Conservation (phyloP, 257 asterid species). For the Fraxinus americana region DNA sequence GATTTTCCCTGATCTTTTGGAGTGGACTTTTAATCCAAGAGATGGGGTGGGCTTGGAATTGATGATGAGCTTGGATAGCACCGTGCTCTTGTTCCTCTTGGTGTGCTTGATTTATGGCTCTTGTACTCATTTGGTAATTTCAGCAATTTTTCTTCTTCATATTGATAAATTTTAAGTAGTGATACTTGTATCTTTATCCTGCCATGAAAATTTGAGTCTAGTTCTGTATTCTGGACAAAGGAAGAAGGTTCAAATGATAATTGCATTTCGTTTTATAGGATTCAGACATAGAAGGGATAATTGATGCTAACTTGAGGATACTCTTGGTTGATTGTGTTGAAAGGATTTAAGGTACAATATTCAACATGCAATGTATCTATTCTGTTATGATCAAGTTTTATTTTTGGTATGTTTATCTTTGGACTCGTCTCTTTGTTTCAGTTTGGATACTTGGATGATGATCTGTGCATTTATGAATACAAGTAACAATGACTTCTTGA, state of each 20-base stretch:
- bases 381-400: too few species aligned
- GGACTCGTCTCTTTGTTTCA: too few species aligned
- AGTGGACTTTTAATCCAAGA: slow-evolving; percentile 72
- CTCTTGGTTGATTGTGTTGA: not conserved
- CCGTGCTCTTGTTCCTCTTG: slow-evolving; percentile 83
- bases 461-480: too few species aligned
- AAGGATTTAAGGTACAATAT: too few species aligned
- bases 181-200: not conserved
- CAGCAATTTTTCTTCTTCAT: too few species aligned
- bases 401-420: too few species aligned
- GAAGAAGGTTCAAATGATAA: not conserved
- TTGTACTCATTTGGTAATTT: not conserved
- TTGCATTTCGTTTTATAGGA: too few species aligned
- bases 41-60: slow-evolving; percentile 90
- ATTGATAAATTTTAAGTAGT: too few species aligned
- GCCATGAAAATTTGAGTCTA: not conserved
- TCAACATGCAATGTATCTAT: too few species aligned
- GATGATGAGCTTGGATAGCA: slow-evolving; percentile 92
- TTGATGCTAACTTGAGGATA: not conserved
- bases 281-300: not conserved
- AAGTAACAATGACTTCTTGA: too few species aligned
- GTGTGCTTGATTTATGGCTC: slow-evolving; percentile 75
- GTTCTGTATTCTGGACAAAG: not conserved
- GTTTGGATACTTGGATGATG: too few species aligned
- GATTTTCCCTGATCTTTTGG: slow-evolving; percentile 92